A percentile compares a stretch with the other conserved stretches of the same genome.
These are phyloP conservation scores for Colletotrichum tanaceti DNA, from an alignment of 2,329 filamentous ascomycete genomes.

Conservation along the genomic window DNA sequence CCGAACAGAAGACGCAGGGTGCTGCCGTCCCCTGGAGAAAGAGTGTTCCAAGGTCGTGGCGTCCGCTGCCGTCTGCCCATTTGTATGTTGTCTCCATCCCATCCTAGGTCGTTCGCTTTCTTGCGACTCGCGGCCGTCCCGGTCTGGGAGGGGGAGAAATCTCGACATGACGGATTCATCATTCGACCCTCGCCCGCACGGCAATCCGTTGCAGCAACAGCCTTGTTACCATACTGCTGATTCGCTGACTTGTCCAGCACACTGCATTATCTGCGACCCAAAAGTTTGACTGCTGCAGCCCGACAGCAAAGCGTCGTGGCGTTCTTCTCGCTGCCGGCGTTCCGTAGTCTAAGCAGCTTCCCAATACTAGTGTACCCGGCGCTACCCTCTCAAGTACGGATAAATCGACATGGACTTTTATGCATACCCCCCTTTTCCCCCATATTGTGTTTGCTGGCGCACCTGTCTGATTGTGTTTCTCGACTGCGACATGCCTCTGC, in stretches of 20 bases:
- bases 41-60: conserved; percentile 19
- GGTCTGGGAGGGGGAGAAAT: conserved; percentile 4
- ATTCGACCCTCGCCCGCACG: conserved; percentile 34
- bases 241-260: conserved; percentile 13
- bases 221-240: no score
- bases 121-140: conserved; percentile 9
- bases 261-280: conserved; percentile 20
- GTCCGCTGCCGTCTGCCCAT: conserved; percentile 33
- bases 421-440: not conserved
- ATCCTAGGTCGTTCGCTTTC: conserved; percentile 27
- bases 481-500: conserved; percentile 10
- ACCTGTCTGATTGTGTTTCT: conserved; percentile 14
- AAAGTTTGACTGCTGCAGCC: conserved; percentile 8
- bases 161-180: conserved; percentile 36
- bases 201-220: conserved; percentile 16
- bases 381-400: no score
- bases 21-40: conserved; percentile 18
- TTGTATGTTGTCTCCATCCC: conserved; percentile 31
- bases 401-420: not conserved
- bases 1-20: not conserved
- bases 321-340: not conserved
- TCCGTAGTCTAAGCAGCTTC: conserved; percentile 1
- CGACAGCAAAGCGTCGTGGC: conserved; percentile 2
- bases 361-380: conserved; percentile 1
- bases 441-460: not conserved